Evolutionary conservation across 495 filamentous ascomycete genomes (phyloP), one percentile per base, ranked within the genome.

Genomic region (Daldinia bambusicola): DNA sequence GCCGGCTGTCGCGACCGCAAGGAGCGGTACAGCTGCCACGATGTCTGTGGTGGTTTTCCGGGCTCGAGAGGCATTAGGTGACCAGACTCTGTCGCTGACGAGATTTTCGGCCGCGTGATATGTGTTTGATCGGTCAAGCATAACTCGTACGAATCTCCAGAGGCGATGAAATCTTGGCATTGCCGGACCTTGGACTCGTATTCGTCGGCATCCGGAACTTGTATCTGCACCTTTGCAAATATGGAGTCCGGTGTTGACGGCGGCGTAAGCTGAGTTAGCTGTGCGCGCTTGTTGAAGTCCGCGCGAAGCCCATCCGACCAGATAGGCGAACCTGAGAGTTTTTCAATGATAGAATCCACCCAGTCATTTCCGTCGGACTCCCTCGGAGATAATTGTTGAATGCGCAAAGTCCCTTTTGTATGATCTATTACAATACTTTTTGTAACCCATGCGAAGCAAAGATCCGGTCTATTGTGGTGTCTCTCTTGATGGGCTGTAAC

Each of bases 131-230:
- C 88, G 0, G 93, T 97, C 0, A 98, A 85, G 73, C 95, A 98
- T 18, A 99, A 86, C 76, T 99, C 95, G 79, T 99, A 99, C 2
- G 94, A 96, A 55, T 97, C 88, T 2, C 95, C 95, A 0, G 87
- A 84, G 6, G 87, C 82, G 61, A 99, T 90, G 69, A 86, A 84
- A 14, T 86, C 83, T 72, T 96, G 90, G 74, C 93, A 95, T 20
- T 78, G 69, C n/a, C 79, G 79, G 22, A 98, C 88, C 74, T 91
- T 88, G 2, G 76, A 67, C 61, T 88, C 85, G 78, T 94, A 93
- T 32, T 83, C 83, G 18, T 76, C 66, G 14, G 88, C 82, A 6
- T 84, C 74, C 1, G 90, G 91, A 18, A 83, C 76, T 20, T 75
- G 62, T 36, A 76, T 77, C 2, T 66, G 58, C 6, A 72, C 40